Evolutionary conservation across 345 rosid genomes (phyloP).

Genomic region (Hibiscus syriacus): DNA sequence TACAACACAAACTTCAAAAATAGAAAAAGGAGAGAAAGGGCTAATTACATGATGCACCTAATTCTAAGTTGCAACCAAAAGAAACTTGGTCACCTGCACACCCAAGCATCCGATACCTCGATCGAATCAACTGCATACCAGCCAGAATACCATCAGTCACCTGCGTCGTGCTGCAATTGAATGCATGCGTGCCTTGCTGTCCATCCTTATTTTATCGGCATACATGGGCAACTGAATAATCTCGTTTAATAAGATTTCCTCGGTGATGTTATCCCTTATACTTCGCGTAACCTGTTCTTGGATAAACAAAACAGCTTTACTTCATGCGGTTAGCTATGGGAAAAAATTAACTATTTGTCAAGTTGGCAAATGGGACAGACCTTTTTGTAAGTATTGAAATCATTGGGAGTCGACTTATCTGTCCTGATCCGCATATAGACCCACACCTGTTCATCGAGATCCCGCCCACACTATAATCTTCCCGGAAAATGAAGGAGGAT

Average conservation of each 20-base stretch:
- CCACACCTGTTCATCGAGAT: slow-evolving; percentile 58
- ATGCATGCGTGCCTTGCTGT: slow-evolving; percentile 56
- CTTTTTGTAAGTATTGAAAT: slow-evolving; percentile 82
- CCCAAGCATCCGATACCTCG: background rate
- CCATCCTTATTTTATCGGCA: slow-evolving; percentile 72
- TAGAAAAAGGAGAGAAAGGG: background rate
- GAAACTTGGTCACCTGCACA: background rate
- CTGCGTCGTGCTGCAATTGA: slow-evolving; percentile 44
- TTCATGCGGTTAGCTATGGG: background rate
- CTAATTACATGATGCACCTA: slow-evolving; percentile 28
- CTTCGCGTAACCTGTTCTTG: slow-evolving; percentile 82
- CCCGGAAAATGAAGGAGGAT: slow-evolving; percentile 67
- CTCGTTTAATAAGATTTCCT: slow-evolving; percentile 75
- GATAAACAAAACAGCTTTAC: slow-evolving; percentile 3
- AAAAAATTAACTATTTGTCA: background rate
- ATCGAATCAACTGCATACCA: background rate
- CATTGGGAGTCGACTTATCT: slow-evolving; percentile 84
- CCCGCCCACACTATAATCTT: slow-evolving; percentile 92
- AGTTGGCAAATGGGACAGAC: slow-evolving; percentile 23
- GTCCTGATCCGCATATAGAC: slow-evolving; percentile 70
- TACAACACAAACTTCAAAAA: slow-evolving; percentile 11
- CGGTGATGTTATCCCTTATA: slow-evolving; percentile 90
- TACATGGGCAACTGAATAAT: slow-evolving; percentile 90
- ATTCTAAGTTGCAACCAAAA: background rate
- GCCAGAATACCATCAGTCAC: slow-evolving; percentile 13